phyloP scores from a whole-genome alignment of 2,329 filamentous ascomycete genomes.

The Trichoderma harzianum region DNA sequence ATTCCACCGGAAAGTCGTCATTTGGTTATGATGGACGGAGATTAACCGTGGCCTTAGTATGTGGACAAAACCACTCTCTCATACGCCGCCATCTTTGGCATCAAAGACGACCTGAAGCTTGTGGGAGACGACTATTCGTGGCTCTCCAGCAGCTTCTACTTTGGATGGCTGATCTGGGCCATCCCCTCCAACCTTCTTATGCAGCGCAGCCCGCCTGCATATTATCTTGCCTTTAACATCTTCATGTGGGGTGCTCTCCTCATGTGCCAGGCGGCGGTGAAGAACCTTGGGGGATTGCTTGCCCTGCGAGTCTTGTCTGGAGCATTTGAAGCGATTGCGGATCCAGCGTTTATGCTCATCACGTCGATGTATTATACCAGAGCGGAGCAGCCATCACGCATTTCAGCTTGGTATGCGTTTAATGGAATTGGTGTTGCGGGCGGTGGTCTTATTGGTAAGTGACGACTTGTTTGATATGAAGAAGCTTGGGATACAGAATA shows the following conservation, averaged over 20 bases:
- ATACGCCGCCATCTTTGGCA: slow-evolving; percentile 64
- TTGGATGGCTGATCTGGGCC: slow-evolving; percentile 38
- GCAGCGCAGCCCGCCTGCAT: slow-evolving; percentile 34
- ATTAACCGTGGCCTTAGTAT: slow-evolving; percentile 22
- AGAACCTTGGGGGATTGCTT: slow-evolving; percentile 54
- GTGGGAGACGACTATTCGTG: slow-evolving; percentile 55
- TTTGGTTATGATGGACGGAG: not conserved
- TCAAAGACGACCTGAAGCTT: slow-evolving; percentile 55
- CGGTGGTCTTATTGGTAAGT: slow-evolving; percentile 44
- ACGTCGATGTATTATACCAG: slow-evolving; percentile 65
- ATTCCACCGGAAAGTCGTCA: too few relatives aligned
- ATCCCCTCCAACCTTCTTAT: slow-evolving; percentile 32
- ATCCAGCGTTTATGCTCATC: slow-evolving; percentile 56
- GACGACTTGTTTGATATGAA: not conserved
- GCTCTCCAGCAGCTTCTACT: slow-evolving; percentile 37
- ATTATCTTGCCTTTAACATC: slow-evolving; percentile 44
- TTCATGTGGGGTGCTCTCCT: slow-evolving; percentile 52
- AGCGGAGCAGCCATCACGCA: slow-evolving; percentile 58
- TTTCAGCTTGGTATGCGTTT: slow-evolving; percentile 57
- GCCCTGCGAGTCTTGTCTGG: slow-evolving; percentile 58
- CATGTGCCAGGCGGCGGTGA: slow-evolving; percentile 50
- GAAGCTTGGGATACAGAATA: not conserved
- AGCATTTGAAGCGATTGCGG: slow-evolving; percentile 57
- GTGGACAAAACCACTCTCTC: slow-evolving; percentile 52
- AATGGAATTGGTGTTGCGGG: slow-evolving; percentile 59